These are phyloP conservation scores for Cyclotella choctawhatcheeana DNA, from an alignment of 108 stramenopile species.

Conservation along the genomic window DNA sequence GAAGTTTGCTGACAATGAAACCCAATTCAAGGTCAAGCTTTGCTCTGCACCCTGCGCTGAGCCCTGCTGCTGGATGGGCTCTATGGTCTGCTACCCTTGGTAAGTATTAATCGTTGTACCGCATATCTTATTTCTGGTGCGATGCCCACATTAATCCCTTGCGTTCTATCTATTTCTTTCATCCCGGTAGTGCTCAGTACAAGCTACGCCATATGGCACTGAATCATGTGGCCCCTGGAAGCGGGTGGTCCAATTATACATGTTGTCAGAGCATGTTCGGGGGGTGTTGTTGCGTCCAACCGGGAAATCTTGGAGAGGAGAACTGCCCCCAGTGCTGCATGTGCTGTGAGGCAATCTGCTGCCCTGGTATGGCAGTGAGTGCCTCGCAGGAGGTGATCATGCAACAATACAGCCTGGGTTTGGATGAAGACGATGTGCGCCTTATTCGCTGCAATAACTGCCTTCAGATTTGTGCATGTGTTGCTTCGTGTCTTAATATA, in stretches of 20 bases:
- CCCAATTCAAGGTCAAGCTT: conserved; percentile 64
- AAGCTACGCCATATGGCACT: conserved; percentile 71
- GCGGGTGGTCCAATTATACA: conserved; percentile 71
- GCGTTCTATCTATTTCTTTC: too few relatives aligned
- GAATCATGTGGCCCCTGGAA: conserved; percentile 70
- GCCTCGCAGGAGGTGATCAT: conserved; percentile 65
- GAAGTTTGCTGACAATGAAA: conserved; percentile 51
- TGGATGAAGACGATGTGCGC: conserved; percentile 79
- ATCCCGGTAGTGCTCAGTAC: conserved; percentile 68
- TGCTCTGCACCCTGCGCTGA: too few relatives aligned
- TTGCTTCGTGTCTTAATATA: conserved; percentile 49
- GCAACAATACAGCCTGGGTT: conserved; percentile 62
- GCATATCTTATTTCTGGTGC: too few relatives aligned
- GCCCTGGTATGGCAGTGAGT: conserved; percentile 71
- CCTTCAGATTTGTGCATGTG: conserved; percentile 40
- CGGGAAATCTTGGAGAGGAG: conserved; percentile 64
- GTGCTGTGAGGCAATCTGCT: conserved; percentile 69
- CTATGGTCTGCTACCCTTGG: conserved; percentile 66
- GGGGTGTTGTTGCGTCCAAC: conserved; percentile 75
- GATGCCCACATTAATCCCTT: too few relatives aligned
- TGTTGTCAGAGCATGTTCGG: conserved; percentile 84
- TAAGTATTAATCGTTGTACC: too few relatives aligned
- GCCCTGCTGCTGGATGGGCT: conserved; percentile 66
- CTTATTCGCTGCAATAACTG: conserved; percentile 84
- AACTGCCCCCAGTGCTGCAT: conserved; percentile 76